phyloP scores from a whole-genome alignment of 106 monocot species.

The Dendrobium nobile region DNA sequence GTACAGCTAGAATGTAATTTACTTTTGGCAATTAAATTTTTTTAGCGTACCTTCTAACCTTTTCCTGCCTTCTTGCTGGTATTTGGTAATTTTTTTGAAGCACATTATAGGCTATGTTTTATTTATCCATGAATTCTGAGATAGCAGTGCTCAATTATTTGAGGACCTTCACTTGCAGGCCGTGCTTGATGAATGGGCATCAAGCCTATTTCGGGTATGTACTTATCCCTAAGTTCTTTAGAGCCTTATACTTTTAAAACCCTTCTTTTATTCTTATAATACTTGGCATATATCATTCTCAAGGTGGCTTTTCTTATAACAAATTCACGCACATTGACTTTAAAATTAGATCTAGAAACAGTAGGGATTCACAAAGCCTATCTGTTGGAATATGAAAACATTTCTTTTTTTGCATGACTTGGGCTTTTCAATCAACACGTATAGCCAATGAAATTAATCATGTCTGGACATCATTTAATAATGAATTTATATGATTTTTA shows the following conservation, averaged over 20 bases:
- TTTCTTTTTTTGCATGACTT: too few species aligned
- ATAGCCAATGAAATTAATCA: too few species aligned
- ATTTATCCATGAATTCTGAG: not conserved
- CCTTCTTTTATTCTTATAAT: too few species aligned
- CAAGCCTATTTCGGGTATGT: constrained; percentile 86
- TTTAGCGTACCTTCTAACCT: not conserved
- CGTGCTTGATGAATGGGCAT: constrained; percentile 95
- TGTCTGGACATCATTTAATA: too few species aligned
- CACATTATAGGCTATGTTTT: constrained; percentile 9
- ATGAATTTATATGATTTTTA: too few species aligned
- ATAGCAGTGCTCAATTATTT: constrained; percentile 19
- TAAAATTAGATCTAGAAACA: too few species aligned
- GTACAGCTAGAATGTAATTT: constrained; percentile 26
- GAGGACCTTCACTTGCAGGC: constrained; percentile 57
- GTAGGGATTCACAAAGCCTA: too few species aligned
- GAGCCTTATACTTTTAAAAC: not conserved
- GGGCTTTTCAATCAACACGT: too few species aligned
- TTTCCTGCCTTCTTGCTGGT: not conserved
- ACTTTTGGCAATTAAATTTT: not conserved
- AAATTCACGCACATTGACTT: too few species aligned
- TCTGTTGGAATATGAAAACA: too few species aligned
- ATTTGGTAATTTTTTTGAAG: constrained; percentile 6
- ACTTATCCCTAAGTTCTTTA: not conserved
- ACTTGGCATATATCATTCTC: too few species aligned
- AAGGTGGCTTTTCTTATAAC: too few species aligned